These are phyloP conservation scores for Lentinula lateritia DNA, from an alignment of 768 basidiomycete genomes.

Conservation along the genomic window DNA sequence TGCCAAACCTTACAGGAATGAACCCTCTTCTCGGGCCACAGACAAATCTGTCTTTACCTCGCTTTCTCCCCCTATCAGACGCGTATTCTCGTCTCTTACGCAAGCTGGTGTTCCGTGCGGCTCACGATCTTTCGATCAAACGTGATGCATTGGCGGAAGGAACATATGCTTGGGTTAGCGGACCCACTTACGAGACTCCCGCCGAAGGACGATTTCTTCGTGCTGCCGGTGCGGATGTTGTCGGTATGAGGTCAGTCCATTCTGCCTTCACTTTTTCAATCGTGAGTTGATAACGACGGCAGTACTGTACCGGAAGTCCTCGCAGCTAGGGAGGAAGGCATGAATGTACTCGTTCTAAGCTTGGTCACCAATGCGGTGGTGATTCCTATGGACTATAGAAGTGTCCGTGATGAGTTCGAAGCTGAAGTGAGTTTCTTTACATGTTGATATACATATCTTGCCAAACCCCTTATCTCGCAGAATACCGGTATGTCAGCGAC, in stretches of 20 bases:
- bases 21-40: constrained; percentile 78
- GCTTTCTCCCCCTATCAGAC: constrained; percentile 81
- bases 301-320: constrained; percentile 85
- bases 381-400: constrained; percentile 58
- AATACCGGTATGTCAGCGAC: constrained; percentile 52
- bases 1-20: constrained; percentile 70
- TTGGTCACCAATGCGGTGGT: constrained; percentile 86
- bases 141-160: constrained; percentile 68
- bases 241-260: constrained; percentile 63
- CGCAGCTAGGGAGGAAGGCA: constrained; percentile 67
- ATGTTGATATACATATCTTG: background rate
- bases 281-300: too few species aligned
- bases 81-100: constrained; percentile 74
- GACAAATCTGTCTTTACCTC: constrained; percentile 50
- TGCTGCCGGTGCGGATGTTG: constrained; percentile 77
- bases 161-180: constrained; percentile 85
- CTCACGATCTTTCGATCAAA: constrained; percentile 52
- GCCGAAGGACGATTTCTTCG: constrained; percentile 81
- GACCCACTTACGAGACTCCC: constrained; percentile 86
- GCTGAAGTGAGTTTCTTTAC: constrained; percentile 53
- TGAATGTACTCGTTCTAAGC: constrained; percentile 75
- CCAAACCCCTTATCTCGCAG: constrained; percentile 27
- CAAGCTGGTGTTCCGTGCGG: constrained; percentile 67
- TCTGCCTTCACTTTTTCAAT: background rate
- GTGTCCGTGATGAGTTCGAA: constrained; percentile 68